These are phyloP conservation scores for Raffaelea albimanens DNA, from an alignment of 2,329 filamentous ascomycete species.

Conservation along the genomic window DNA sequence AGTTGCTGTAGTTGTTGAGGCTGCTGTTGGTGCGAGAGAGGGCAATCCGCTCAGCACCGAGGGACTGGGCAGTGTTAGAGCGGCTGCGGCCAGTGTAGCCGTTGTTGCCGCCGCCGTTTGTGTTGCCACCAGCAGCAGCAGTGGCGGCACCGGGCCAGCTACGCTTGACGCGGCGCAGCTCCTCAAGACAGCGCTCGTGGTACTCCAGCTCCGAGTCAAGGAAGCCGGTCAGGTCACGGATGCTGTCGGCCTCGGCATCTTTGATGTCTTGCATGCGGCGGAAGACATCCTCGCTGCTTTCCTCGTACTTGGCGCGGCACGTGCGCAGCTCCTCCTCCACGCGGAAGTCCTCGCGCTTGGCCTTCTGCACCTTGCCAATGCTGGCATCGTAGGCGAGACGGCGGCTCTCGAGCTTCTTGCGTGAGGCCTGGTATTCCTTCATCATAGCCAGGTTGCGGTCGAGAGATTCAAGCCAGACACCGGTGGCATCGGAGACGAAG, in stretches of 20 bases:
- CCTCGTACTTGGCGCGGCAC: conserved; percentile 93
- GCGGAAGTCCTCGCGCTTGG: conserved; percentile 86
- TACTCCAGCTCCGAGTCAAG: conserved; percentile 84
- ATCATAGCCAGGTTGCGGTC: conserved; percentile 86
- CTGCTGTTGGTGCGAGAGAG: conserved; percentile 22
- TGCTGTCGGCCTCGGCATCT: conserved; percentile 76
- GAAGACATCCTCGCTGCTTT: conserved; percentile 83
- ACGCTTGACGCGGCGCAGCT: conserved; percentile 51
- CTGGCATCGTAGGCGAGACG: conserved; percentile 87
- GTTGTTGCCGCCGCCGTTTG: conserved; percentile 11
- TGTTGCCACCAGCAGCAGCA: conserved; percentile 6
- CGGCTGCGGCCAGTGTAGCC: conserved; percentile 26
- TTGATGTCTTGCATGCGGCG: conserved; percentile 95
- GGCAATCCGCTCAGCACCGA: conserved; percentile 18
- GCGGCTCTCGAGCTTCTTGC: conserved; percentile 89
- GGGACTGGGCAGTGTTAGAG: conserved; percentile 39
- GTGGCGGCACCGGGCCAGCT: conserved; percentile 27
- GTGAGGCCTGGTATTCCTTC: conserved; percentile 91
- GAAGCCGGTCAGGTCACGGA: conserved; percentile 70
- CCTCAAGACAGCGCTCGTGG: conserved; percentile 82
- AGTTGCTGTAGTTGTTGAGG: conserved; percentile 19
- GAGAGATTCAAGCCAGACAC: conserved; percentile 82
- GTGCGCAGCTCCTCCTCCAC: conserved; percentile 85
- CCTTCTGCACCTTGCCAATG: conserved; percentile 82
- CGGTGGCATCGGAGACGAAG: conserved; percentile 68